phyloP scores from a whole-genome alignment of 164 flowering plant species.

The Vitis riparia region DNA sequence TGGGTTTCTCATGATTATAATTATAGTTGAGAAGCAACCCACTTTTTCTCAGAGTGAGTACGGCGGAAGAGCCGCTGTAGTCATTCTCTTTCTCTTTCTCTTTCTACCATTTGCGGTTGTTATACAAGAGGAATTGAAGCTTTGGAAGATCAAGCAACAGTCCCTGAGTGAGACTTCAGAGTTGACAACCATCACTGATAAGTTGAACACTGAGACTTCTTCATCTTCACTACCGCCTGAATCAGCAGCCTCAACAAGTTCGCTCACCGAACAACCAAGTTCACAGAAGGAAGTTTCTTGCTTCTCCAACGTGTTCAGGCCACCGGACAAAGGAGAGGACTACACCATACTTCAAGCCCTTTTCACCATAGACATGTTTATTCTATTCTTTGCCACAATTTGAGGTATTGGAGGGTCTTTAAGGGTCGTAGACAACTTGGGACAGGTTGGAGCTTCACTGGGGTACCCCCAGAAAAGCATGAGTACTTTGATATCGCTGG shows the following conservation, averaged over 20 bases:
- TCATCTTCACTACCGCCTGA: no score
- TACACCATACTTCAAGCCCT: constrained; percentile 41
- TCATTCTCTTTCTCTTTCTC: constrained; percentile 26
- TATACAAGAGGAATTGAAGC: constrained; percentile 22
- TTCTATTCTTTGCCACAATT: constrained; percentile 27
- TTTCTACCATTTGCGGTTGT: constrained; percentile 31
- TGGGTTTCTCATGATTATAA: constrained; percentile 27
- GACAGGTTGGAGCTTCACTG: constrained; percentile 42
- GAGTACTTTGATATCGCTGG: constrained; percentile 48
- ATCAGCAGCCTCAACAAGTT: no score
- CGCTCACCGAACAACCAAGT: neutral
- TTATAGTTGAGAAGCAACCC: constrained; percentile 11
- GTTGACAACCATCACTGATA: constrained; percentile 16
- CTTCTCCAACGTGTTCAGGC: constrained; percentile 24
- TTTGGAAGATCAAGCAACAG: constrained; percentile 10
- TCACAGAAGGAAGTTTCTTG: constrained; percentile 16
- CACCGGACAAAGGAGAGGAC: constrained; percentile 39
- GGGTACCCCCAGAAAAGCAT: constrained; percentile 40
- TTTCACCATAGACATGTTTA: constrained; percentile 39
- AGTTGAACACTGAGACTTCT: neutral
- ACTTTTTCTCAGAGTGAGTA: constrained; percentile 15
- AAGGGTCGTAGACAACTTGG: constrained; percentile 40
- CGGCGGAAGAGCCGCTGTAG: constrained; percentile 19
- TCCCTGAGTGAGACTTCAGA: constrained; percentile 4
- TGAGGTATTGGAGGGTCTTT: constrained; percentile 39